A percentile compares a stretch with the other conserved stretches of the same genome.
phyloP scores from a whole-genome alignment of 805 yeast genomes.

The Phaffomyces antillensis region DNA sequence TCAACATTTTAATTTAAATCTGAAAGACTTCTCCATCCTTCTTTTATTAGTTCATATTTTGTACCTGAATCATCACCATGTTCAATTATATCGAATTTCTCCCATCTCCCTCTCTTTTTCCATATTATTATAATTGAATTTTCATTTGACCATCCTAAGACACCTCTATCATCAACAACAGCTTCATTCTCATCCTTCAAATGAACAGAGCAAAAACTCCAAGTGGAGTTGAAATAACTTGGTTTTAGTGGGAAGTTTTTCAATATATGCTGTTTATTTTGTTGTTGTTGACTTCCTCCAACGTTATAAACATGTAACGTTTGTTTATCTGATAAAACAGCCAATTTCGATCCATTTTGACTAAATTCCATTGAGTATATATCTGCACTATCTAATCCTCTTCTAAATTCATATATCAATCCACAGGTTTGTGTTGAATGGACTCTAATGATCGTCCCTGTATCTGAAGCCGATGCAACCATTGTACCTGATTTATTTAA shows the following conservation, averaged over 20 bases:
- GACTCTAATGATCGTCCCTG: slow-evolving; percentile 74
- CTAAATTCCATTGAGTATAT: slow-evolving; percentile 81
- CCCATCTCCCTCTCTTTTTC: slow-evolving; percentile 74
- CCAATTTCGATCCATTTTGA: slow-evolving; percentile 66
- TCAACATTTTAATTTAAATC: slow-evolving; percentile 1
- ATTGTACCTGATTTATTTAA: slow-evolving; percentile 56
- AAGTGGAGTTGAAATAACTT: slow-evolving; percentile 70
- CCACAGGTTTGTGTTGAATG: slow-evolving; percentile 65
- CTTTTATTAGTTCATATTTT: slow-evolving; percentile 54
- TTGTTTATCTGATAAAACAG: slow-evolving; percentile 82
- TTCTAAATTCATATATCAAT: slow-evolving; percentile 72
- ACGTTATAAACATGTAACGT: slow-evolving; percentile 82
- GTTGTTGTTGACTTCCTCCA: slow-evolving; percentile 22
- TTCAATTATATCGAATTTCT: slow-evolving; percentile 68
- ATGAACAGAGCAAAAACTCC: slow-evolving; percentile 80
- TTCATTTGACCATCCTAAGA: slow-evolving; percentile 66
- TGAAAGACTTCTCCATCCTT: slow-evolving; percentile 61
- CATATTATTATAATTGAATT: slow-evolving; percentile 70
- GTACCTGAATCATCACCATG: slow-evolving; percentile 25
- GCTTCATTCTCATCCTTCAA: slow-evolving; percentile 27
- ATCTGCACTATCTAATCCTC: slow-evolving; percentile 83
- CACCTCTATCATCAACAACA: slow-evolving; percentile 33
- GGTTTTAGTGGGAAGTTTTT: slow-evolving; percentile 61
- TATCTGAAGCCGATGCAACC: slow-evolving; percentile 75
- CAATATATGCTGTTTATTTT: slow-evolving; percentile 59